Base-by-base conservation (phyloP, 1,139 yeast genomes). In the Barnettozyma hawaiiensis region DNA sequence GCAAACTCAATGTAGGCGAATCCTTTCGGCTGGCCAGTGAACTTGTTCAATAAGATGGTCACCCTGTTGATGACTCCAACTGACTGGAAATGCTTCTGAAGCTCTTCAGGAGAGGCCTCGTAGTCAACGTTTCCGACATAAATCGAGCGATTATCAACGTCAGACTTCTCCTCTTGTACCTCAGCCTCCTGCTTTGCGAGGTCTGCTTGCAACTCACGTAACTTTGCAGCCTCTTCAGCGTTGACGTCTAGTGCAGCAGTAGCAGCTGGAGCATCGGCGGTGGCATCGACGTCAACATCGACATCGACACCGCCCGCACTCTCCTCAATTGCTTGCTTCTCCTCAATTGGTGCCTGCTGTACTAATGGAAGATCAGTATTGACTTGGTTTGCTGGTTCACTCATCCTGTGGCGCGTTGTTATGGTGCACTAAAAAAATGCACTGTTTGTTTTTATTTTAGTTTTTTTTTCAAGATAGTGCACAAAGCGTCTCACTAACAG, bases 121-220 rank as follows among this genome's bases (percentile, higher is more conserved):
- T 81, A 82, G 56, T 86, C 95, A 20, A 90, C 94, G 57, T 87
- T 87, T 16, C 96, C 95, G 18, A 90, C 86, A 61, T 84, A 90
- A 21, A 90, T 73, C 2, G 95, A 84, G 47, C 94, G 74, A 3
- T 86, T 73, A 61, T 90, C 97, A 21, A 78, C 68, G 42, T 76
- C 81, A 44, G 72, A 75, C 49, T 71, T 73, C 49, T 71, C 73
- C 43, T 76, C 80, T 35, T 57, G 57, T 35, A 65, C 59, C 35
- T 61, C 71, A 24, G 68, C 67, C 28, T 66, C 65, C 42, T 71
- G 77, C 37, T 64, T 65, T 28, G 70, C 71, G 18, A 74, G 60
- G 40, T 72, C 74, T 28, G 69, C 69, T 47, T 77, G 81, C 61
- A 78, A 62, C 49, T 71, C 76, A 41, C 76, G 68, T 27, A 78